phyloP scores from a whole-genome alignment of 495 filamentous ascomycete genomes.

The Aspergillus sparsus region DNA sequence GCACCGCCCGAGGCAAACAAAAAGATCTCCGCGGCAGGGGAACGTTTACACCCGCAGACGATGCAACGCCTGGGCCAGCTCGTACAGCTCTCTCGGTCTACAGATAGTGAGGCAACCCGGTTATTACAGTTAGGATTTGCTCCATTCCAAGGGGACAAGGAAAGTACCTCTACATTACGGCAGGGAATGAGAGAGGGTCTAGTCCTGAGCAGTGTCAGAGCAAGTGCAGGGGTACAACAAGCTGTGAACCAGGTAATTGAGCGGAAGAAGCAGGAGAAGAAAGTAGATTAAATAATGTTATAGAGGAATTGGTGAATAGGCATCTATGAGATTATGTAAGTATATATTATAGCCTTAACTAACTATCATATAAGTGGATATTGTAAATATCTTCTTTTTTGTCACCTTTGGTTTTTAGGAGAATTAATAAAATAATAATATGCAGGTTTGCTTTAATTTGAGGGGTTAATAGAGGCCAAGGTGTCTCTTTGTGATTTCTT shows the following conservation, averaged over 20 bases:
- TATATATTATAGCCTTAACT: too few relatives aligned
- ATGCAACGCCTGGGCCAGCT: slow-evolving; percentile 47
- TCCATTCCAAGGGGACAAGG: slow-evolving; percentile 76
- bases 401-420: too few relatives aligned
- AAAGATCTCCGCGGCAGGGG: slow-evolving; percentile 29
- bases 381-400: too few relatives aligned
- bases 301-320: too few relatives aligned
- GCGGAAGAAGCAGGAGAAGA: slow-evolving; percentile 46
- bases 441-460: too few relatives aligned
- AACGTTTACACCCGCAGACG: slow-evolving; percentile 34
- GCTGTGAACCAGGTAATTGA: slow-evolving; percentile 64
- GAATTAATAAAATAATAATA: too few relatives aligned
- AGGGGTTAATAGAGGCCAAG: too few relatives aligned
- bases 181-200: slow-evolving; percentile 75
- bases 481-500: too few relatives aligned
- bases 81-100: slow-evolving; percentile 46
- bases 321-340: too few relatives aligned
- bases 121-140: slow-evolving; percentile 75
- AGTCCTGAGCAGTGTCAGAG: slow-evolving; percentile 69
- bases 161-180: slow-evolving; percentile 58
- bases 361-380: too few relatives aligned
- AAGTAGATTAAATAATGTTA: slow-evolving; percentile 20
- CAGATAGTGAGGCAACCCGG: slow-evolving; percentile 67
- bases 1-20: slow-evolving; percentile 33
- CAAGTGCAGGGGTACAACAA: slow-evolving; percentile 73